phyloP scores from a whole-genome alignment of 2,329 filamentous ascomycete genomes.

The Fusarium pininemorale region DNA sequence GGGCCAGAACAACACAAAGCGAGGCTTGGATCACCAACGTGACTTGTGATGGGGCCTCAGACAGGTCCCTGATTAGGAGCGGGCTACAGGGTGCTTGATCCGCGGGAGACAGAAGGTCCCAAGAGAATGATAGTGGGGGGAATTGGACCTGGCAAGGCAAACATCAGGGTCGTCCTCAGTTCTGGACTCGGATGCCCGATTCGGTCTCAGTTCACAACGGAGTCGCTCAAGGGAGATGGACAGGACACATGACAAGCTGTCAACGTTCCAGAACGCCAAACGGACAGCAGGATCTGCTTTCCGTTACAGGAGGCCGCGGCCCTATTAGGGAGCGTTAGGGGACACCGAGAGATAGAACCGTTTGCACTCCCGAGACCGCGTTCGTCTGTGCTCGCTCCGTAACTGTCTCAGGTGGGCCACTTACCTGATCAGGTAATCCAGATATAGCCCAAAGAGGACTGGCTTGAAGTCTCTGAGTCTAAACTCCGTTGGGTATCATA shows the following conservation, averaged over 20 bases:
- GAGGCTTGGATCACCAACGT: constrained; percentile 37
- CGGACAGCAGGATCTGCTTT: constrained; percentile 16
- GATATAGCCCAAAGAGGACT: constrained; percentile 20
- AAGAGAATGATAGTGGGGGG: constrained; percentile 28
- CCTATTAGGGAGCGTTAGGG: constrained; percentile 18
- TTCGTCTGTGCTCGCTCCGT: constrained; percentile 27
- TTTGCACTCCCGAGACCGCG: constrained; percentile 26
- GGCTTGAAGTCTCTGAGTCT: accelerated
- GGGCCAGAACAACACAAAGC: constrained; percentile 36
- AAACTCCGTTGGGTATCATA: constrained; percentile 22
- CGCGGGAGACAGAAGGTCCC: constrained; percentile 29
- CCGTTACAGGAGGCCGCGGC: constrained; percentile 5
- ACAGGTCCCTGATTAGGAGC: constrained; percentile 35
- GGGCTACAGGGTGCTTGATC: constrained; percentile 41
- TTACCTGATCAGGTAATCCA: constrained; percentile 17
- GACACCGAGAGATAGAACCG: constrained; percentile 27
- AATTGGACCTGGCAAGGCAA: constrained; percentile 6
- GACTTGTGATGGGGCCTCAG: constrained; percentile 40
- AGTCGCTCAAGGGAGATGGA: constrained; percentile 24
- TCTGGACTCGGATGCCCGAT: constrained; percentile 33
- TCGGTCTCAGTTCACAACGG: constrained; percentile 31
- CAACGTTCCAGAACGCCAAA: constrained; percentile 40
- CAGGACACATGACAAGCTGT: constrained; percentile 30
- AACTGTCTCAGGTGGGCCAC: neutral
- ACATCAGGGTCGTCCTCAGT: constrained; percentile 23